Evolutionary conservation across 75 land plant genomes (phyloP).

Genomic region (Adiantum capillusveneris): DNA sequence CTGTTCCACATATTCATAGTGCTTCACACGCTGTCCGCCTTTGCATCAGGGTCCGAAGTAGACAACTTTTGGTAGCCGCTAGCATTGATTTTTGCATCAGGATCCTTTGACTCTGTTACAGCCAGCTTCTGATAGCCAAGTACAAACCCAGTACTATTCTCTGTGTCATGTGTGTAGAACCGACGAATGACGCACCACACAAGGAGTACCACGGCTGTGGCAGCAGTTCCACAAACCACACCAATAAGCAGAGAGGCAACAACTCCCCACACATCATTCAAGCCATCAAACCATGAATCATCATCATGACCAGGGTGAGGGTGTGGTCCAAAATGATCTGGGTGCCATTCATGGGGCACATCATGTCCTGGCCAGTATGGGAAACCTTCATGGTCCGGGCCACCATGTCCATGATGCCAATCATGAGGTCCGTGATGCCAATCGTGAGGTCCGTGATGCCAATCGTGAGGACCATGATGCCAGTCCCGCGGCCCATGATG

Average conservation of each 20-base stretch:
- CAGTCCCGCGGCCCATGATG: background rate
- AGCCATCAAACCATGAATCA: conserved; percentile 3
- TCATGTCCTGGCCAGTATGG: too few species aligned
- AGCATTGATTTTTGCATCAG: background rate
- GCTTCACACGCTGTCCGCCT: too few species aligned
- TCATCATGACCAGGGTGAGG: background rate
- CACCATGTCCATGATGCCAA: background rate
- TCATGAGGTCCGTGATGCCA: background rate
- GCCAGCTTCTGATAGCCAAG: background rate
- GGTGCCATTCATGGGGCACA: too few species aligned
- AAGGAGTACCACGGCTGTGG: conserved; percentile 25
- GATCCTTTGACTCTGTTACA: background rate
- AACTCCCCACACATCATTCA: conserved; percentile 13
- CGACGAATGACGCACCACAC: conserved; percentile 18
- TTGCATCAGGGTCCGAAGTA: background rate
- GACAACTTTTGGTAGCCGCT: background rate
- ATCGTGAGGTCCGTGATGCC: background rate
- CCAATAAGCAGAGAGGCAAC: conserved; percentile 28
- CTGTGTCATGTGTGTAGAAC: background rate
- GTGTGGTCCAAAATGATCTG: background rate
- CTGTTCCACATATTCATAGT: too few species aligned
- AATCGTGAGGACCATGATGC: background rate
- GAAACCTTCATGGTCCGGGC: background rate
- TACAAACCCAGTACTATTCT: background rate
- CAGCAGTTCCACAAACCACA: conserved; percentile 33